Evolutionary conservation across 805 yeast genomes (phyloP).

Genomic region (Isabelozyma pseudorhagii): DNA sequence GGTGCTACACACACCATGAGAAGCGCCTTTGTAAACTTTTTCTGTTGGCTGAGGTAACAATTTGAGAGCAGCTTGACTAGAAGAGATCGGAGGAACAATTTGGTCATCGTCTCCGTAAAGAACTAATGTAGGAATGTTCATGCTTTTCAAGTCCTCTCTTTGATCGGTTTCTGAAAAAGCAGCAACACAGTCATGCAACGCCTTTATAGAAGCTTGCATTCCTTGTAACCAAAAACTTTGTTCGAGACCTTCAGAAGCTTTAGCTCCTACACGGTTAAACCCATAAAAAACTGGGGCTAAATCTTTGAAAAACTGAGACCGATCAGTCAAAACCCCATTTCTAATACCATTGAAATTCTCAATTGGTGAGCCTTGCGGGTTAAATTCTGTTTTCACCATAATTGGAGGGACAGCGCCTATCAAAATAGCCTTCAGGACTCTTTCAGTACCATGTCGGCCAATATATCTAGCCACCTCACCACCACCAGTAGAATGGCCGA

Average conservation of each 20-base stretch:
- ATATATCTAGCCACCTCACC: slow-evolving; percentile 14
- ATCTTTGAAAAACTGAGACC: slow-evolving; percentile 12
- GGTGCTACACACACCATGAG: slow-evolving; percentile 13
- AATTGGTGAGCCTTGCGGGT: slow-evolving; percentile 9
- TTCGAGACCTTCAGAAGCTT: slow-evolving; percentile 7
- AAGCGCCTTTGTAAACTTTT: slow-evolving; percentile 7
- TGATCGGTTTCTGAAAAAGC: slow-evolving; percentile 13
- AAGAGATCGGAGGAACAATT: slow-evolving; percentile 11
- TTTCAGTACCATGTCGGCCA: slow-evolving; percentile 9
- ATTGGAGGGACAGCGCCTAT: slow-evolving; percentile 15
- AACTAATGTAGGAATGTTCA: slow-evolving; percentile 11
- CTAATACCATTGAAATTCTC: slow-evolving; percentile 11
- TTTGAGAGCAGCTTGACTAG: slow-evolving; percentile 11
- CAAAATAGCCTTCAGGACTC: slow-evolving; percentile 10
- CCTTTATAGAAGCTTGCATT: slow-evolving; percentile 13
- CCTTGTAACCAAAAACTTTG: slow-evolving; percentile 14
- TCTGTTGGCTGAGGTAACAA: slow-evolving; percentile 8
- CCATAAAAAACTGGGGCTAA: slow-evolving; percentile 11
- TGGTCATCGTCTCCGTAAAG: slow-evolving; percentile 11
- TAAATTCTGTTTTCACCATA: slow-evolving; percentile 8
- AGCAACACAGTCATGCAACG: slow-evolving; percentile 10
- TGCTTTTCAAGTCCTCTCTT: slow-evolving; percentile 9
- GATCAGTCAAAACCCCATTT: slow-evolving; percentile 8
- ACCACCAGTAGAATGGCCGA: slow-evolving; percentile 17
- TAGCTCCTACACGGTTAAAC: slow-evolving; percentile 5